Conservation (phyloP, 2,329 filamentous ascomycete species). For the Aspergillus neoniger region DNA sequence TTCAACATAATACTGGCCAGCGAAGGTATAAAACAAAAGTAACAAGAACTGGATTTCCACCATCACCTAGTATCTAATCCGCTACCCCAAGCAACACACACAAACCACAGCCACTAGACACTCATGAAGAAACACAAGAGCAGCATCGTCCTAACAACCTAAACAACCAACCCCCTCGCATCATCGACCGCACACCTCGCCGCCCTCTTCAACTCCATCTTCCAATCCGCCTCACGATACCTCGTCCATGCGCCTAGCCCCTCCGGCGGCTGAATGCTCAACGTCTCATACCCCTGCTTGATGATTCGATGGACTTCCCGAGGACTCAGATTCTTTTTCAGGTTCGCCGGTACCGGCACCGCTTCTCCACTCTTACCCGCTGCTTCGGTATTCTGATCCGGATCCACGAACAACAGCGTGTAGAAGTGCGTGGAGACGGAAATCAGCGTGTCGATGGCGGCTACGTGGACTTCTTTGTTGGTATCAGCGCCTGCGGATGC, state of each 20-base stretch:
- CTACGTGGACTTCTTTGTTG: constrained; percentile 46
- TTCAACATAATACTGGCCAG: not conserved
- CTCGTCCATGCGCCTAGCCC: constrained; percentile 82
- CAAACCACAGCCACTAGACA: not conserved
- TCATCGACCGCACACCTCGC: constrained; percentile 76
- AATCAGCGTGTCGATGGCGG: constrained; percentile 81
- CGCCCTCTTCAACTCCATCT: constrained; percentile 81
- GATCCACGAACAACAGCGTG: constrained; percentile 62
- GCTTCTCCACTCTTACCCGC: constrained; percentile 23
- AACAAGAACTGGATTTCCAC: not conserved
- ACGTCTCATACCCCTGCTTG: constrained; percentile 92
- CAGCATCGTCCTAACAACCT: not conserved
- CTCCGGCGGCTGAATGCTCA: constrained; percentile 87
- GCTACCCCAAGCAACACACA: not conserved
- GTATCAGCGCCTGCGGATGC: constrained; percentile 13
- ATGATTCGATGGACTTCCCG: constrained; percentile 86
- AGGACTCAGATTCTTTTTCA: constrained; percentile 72
- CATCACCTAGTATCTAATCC: not conserved
- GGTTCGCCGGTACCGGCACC: constrained; percentile 32
- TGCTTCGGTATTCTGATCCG: constrained; percentile 49
- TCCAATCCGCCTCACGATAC: constrained; percentile 85
- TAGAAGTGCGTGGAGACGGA: constrained; percentile 82
- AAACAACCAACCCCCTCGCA: constrained; percentile 54
- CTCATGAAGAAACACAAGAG: not conserved
- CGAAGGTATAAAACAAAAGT: not conserved